Evolutionary conservation across 2,329 filamentous ascomycete species (phyloP), one percentile per base, ranked within the genome.

Genomic region (Pseudopithomyces maydicus): DNA sequence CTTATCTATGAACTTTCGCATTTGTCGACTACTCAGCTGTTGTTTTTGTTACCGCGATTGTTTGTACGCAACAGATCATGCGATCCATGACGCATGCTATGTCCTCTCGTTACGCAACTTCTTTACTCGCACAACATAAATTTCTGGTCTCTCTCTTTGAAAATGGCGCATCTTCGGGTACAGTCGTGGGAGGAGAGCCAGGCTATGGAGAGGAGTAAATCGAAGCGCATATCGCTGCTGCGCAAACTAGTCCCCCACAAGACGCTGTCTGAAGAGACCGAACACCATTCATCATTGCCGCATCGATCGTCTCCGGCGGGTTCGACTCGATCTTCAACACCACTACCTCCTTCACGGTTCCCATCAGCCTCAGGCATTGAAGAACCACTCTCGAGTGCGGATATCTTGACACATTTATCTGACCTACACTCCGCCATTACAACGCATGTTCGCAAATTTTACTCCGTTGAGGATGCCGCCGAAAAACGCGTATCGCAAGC

Each of bases 371-470:
- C 8, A 19, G 58, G 54, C 15, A 14, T 58, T 8, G 33, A 47
- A 23, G 39, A 57, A 22, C 17, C 35, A 3, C 14, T 52, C 15
- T 19, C 61, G 15, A 36, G 45, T 19, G 22, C 45, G 12, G 49
- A 39, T 1, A 62, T 64, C 8, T 43, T 38, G 4, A 33, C 41
- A 6, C 52, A 55, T n/a, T 61, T 60, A 22, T 43, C 49, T 23
- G n/a, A 26, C 20, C 45, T 64, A 2, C 48, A 59, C 29, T 36
- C 50, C 1, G 33, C 53, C 26, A 57, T 62, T 22, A 26, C 55
- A 12, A 12, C 17, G n/a, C 59, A 64, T 44, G 57, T 64, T n/a
- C 15, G 36, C 11, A 55, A 47, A n/a, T 61, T 48, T 39, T 62
- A 64, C 41, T 29, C 52, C 4, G 26, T 20, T 15, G 26, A 38